phyloP scores from a whole-genome alignment of 345 rosid genomes.

The Hypericum androsaemum region DNA sequence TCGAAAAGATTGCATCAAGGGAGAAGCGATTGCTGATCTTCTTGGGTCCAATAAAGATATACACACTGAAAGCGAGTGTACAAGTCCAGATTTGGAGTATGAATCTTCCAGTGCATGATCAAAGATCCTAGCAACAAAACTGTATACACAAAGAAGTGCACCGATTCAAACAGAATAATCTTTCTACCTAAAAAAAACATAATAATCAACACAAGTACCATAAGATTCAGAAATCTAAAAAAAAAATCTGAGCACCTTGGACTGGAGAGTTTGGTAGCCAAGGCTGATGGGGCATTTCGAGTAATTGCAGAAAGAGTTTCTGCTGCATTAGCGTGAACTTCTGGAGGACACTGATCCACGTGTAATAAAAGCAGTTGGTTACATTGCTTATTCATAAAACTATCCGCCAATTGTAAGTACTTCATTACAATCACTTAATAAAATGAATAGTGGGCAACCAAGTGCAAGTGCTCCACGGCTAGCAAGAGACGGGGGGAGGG shows the following conservation, averaged over 20 bases:
- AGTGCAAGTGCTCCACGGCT: no score
- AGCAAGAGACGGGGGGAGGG: no score
- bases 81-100: constrained; percentile 76
- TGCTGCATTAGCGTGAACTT: constrained; percentile 92
- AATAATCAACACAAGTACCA: neutral
- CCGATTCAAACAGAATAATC: neutral
- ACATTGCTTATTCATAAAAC: neutral
- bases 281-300: constrained; percentile 79
- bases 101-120: constrained; percentile 93
- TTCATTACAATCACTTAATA: no score
- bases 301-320: constrained; percentile 90
- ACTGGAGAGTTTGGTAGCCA: constrained; percentile 83
- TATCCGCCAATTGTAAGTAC: no score
- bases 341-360: constrained; percentile 58
- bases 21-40: constrained; percentile 55
- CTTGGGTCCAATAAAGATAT: constrained; percentile 90
- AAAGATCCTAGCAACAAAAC: constrained; percentile 85
- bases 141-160: constrained; percentile 21
- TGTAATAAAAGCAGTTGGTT: constrained; percentile 18
- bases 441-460: no score
- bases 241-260: constrained; percentile 45
- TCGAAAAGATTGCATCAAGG: constrained; percentile 68
- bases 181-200: neutral
- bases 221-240: neutral
- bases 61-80: constrained; percentile 92